Evolutionary conservation across 805 yeast species (phyloP).

Genomic region (Metschnikowia corniflorae): DNA sequence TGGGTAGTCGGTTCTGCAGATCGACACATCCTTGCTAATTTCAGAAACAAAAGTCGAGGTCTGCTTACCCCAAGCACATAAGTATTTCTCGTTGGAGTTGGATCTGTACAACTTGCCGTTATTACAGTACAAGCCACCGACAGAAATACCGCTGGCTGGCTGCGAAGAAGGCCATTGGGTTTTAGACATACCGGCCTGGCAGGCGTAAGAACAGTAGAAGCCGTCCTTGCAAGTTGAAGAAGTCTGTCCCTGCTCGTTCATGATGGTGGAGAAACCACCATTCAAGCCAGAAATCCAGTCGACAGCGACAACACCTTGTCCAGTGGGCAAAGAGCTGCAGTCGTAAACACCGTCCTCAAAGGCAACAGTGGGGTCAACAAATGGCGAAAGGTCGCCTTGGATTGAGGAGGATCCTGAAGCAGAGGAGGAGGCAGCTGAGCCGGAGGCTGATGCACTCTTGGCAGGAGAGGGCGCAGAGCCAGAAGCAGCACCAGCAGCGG

Average conservation of each 20-base stretch:
- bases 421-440: slow-evolving; percentile 2
- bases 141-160: slow-evolving; percentile 65
- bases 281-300: slow-evolving; percentile 24
- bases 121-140: slow-evolving; percentile 68
- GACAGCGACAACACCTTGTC: slow-evolving; percentile 21
- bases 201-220: slow-evolving; percentile 71
- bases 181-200: slow-evolving; percentile 78
- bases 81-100: slow-evolving; percentile 45
- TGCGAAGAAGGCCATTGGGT: slow-evolving; percentile 73
- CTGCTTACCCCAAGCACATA: slow-evolving; percentile 64
- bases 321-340: slow-evolving; percentile 21
- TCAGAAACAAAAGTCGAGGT: slow-evolving; percentile 53
- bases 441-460: slow-evolving; percentile 3
- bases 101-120: slow-evolving; percentile 61
- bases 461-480: slow-evolving; percentile 6
- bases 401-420: slow-evolving; percentile 4
- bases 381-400: slow-evolving; percentile 19
- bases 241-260: slow-evolving; percentile 48
- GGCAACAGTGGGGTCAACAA: slow-evolving; percentile 15
- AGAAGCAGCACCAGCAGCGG: slow-evolving; percentile 4
- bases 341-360: slow-evolving; percentile 21
- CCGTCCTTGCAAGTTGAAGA: slow-evolving; percentile 55
- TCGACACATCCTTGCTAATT: slow-evolving; percentile 51
- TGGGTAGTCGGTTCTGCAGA: slow-evolving; percentile 78
- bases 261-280: slow-evolving; percentile 44